A percentile compares a stretch with the other conserved stretches of the same genome.
Conservation (phyloP, 2,329 filamentous ascomycete genomes). For the Colletotrichum acutatum region DNA sequence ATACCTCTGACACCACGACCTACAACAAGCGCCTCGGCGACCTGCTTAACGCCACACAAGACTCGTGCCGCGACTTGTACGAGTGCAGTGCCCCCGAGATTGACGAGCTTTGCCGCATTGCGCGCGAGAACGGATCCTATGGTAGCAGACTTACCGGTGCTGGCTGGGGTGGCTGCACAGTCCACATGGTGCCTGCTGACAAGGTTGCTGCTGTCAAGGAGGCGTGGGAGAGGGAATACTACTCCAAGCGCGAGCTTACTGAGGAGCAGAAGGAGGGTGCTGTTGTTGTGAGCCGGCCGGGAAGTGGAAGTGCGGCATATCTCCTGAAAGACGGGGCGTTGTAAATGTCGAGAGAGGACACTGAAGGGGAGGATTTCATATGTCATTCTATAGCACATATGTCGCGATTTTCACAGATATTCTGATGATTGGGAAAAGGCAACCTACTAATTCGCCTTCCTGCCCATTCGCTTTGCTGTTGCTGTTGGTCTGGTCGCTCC, state of each 20-base stretch:
- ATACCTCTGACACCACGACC: slow-evolving; percentile 60
- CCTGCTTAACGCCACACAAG: slow-evolving; percentile 90
- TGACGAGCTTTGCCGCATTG: slow-evolving; percentile 88
- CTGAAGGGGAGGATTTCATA: not conserved
- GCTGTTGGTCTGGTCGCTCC: no score
- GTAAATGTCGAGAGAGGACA: not conserved
- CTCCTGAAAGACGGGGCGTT: slow-evolving; percentile 46
- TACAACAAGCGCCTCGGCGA: slow-evolving; percentile 79
- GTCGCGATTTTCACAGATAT: not conserved
- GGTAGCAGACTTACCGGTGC: slow-evolving; percentile 91
- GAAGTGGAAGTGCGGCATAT: slow-evolving; percentile 74
- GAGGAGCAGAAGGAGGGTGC: slow-evolving; percentile 81
- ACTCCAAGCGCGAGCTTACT: slow-evolving; percentile 72
- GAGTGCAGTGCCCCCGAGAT: slow-evolving; percentile 94
- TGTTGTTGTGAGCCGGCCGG: slow-evolving; percentile 90
- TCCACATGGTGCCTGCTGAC: slow-evolving; percentile 88
- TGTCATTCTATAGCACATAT: not conserved
- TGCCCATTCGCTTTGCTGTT: no score
- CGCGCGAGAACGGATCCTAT: slow-evolving; percentile 80
- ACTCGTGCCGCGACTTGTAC: slow-evolving; percentile 86
- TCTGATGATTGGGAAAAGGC: not conserved
- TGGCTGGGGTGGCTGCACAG: slow-evolving; percentile 96
- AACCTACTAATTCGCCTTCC: no score
- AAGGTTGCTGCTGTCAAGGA: slow-evolving; percentile 82
- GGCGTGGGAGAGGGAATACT: slow-evolving; percentile 86